A percentile compares a stretch with the other conserved stretches of the same genome.
Conservation (phyloP, 78 protist species). For the Dictyostelium firmibasis region DNA sequence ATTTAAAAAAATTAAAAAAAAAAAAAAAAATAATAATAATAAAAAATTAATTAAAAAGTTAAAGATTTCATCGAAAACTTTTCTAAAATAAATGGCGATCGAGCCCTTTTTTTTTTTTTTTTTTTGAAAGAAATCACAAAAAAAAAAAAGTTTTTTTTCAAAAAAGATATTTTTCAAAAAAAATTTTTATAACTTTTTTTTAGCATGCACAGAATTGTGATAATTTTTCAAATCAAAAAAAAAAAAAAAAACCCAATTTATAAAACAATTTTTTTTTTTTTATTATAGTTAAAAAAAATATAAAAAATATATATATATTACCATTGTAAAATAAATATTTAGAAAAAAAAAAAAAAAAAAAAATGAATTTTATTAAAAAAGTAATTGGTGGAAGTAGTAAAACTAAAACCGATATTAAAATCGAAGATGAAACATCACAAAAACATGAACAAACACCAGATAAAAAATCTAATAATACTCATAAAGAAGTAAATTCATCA, state of each 20-base stretch:
- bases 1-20: too few species aligned
- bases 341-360: background rate
- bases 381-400: background rate
- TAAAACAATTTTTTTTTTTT: background rate
- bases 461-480: background rate
- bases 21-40: too few species aligned
- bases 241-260: background rate
- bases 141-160: background rate
- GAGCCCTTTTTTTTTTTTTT: too few species aligned
- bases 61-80: too few species aligned
- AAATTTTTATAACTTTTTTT: background rate
- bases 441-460: background rate
- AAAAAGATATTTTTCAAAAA: background rate
- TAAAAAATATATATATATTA: too few species aligned
- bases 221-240: background rate
- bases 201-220: background rate
- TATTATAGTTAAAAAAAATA: background rate
- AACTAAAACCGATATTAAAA: background rate
- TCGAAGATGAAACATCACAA: background rate
- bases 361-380: slow-evolving; percentile 1
- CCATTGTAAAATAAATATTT: background rate
- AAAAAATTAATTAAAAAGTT: too few species aligned
- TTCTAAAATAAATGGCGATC: too few species aligned
- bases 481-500: background rate
- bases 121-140: too few species aligned